Conservation (phyloP, 352 stramenopile genomes). For the Phytophthora foliorum region DNA sequence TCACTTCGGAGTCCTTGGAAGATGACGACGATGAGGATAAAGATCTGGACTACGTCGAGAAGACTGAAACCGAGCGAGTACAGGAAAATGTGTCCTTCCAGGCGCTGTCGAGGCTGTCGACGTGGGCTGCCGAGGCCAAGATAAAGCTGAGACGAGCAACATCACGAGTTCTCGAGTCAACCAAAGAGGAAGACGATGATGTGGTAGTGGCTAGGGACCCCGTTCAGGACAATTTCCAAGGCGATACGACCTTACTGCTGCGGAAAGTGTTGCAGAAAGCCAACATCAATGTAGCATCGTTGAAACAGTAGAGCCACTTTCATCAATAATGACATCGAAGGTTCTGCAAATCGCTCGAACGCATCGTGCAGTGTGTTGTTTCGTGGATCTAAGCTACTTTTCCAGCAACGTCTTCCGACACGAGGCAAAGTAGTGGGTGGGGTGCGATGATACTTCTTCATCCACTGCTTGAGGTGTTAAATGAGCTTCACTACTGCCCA, state of each 20-base stretch:
- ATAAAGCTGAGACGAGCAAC: constrained; percentile 44
- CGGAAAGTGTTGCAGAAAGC: constrained; percentile 61
- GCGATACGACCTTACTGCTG: constrained; percentile 52
- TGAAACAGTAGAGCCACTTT: constrained; percentile 13
- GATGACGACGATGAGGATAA: constrained; percentile 46
- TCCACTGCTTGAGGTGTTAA: not conserved
- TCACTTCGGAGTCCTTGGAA: constrained; percentile 24
- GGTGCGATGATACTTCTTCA: not conserved
- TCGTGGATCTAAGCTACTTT: not conserved
- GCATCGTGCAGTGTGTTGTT: not conserved
- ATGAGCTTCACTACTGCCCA: not conserved
- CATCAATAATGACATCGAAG: constrained; percentile 10
- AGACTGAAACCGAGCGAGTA: constrained; percentile 30
- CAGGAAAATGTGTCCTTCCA: constrained; percentile 75
- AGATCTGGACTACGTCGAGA: constrained; percentile 12
- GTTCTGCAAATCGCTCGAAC: too few relatives aligned
- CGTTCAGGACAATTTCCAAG: constrained; percentile 46
- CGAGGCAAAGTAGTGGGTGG: not conserved
- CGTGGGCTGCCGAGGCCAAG: constrained; percentile 69
- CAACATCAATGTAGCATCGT: constrained; percentile 51
- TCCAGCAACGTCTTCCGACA: too few relatives aligned
- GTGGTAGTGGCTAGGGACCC: not conserved
- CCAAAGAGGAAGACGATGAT: constrained; percentile 26
- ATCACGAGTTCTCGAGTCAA: constrained; percentile 3
- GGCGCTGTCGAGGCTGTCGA: constrained; percentile 62